Percentiles rank a stretch among this genome's conserved stretches.
phyloP scores from a whole-genome alignment of 1,284 basidiomycete genomes.

The Tetrapyrgos nigripes region DNA sequence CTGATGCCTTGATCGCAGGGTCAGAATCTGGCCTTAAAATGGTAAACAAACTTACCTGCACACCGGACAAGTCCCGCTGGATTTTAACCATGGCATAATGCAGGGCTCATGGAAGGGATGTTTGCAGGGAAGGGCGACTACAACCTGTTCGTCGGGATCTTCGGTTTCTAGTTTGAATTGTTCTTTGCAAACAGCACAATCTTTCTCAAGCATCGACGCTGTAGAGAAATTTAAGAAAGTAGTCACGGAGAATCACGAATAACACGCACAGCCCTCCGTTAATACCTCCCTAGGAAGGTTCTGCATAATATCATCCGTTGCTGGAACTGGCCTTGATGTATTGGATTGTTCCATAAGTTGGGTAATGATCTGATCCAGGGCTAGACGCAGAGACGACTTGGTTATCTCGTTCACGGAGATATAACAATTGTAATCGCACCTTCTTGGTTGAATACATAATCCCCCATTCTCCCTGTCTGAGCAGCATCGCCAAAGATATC shows the following conservation, averaged over 20 bases:
- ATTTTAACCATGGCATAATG: constrained; percentile 83
- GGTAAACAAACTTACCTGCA: constrained; percentile 62
- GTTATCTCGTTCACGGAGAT: neutral
- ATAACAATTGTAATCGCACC: constrained; percentile 45
- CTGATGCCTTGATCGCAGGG: constrained; percentile 56
- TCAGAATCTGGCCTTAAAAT: too few relatives aligned
- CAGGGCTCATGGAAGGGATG: constrained; percentile 85
- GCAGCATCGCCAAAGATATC: constrained; percentile 45
- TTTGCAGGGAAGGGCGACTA: constrained; percentile 78
- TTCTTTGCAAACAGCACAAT: constrained; percentile 84
- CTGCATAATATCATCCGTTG: constrained; percentile 71
- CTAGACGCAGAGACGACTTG: constrained; percentile 39
- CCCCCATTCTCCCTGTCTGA: constrained; percentile 68
- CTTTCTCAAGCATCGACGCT: constrained; percentile 67
- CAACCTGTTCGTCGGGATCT: constrained; percentile 72
- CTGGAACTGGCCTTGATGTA: constrained; percentile 71
- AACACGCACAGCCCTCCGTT: constrained; percentile 61
- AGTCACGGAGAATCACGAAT: neutral
- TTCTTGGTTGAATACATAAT: constrained; percentile 86
- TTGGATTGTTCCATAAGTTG: constrained; percentile 80
- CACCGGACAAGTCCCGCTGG: constrained; percentile 85
- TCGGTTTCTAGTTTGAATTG: constrained; percentile 71
- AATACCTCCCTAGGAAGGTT: constrained; percentile 70
- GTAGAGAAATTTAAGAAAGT: neutral
- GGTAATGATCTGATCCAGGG: constrained; percentile 78